Conservation (phyloP, 1,139 yeast species). For the Debaryomyces psychrophilus region DNA sequence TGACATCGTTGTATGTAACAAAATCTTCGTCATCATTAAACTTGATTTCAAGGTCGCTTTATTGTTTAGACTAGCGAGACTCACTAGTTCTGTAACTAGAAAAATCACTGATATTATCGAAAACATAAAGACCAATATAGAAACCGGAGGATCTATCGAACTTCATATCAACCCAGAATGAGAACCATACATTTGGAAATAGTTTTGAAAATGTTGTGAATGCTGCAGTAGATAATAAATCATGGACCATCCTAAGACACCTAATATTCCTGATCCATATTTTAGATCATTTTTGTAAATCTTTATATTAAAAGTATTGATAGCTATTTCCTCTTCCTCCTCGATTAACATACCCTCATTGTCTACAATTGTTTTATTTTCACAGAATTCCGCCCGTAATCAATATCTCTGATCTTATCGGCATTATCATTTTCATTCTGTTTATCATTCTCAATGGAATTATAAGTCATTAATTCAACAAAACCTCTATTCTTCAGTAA, state of each 20-base stretch:
- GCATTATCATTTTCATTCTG: constrained; percentile 23
- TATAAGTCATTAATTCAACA: constrained; percentile 54
- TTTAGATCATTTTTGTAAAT: constrained; percentile 50
- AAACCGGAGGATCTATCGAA: constrained; percentile 54
- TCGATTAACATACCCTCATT: constrained; percentile 36
- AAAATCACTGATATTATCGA: constrained; percentile 43
- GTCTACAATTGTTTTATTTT: constrained; percentile 26
- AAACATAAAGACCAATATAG: constrained; percentile 74
- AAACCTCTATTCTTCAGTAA: constrained; percentile 42
- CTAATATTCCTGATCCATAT: constrained; percentile 57
- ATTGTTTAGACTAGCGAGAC: constrained; percentile 55
- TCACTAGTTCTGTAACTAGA: constrained; percentile 45
- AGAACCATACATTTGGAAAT: constrained; percentile 84
- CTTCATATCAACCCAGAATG: constrained; percentile 74
- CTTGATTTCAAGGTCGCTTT: constrained; percentile 47
- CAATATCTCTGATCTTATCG: constrained; percentile 25
- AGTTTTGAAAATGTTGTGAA: too few relatives aligned
- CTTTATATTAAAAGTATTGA: constrained; percentile 37
- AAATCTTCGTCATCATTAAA: constrained; percentile 56
- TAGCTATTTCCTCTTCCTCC: constrained; percentile 39
- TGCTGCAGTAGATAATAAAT: too few relatives aligned
- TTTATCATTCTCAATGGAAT: constrained; percentile 27
- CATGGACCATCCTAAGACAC: constrained; percentile 20
- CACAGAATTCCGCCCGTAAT: constrained; percentile 24
- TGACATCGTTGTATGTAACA: constrained; percentile 66